Evolutionary conservation across 176 grass and related monocot species (phyloP).

Genomic region (Bothriochloa decipiens): DNA sequence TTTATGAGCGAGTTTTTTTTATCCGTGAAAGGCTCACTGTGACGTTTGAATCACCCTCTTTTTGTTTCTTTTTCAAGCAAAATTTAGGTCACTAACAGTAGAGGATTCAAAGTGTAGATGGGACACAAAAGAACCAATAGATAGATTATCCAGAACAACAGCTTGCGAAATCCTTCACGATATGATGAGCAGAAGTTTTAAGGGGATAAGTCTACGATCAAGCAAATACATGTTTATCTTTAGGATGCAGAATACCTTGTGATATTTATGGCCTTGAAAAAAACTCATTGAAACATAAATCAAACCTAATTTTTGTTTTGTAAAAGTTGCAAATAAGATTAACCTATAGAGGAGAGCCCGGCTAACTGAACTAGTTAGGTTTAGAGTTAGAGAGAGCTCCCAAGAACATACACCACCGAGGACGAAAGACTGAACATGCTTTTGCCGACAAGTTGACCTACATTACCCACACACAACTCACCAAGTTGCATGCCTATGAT

Average conservation of each 20-base stretch:
- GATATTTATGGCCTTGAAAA: neutral
- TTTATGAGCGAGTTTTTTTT: neutral
- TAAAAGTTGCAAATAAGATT: constrained; percentile 3
- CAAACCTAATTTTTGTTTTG: neutral
- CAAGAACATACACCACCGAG: neutral
- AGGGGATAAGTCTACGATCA: neutral
- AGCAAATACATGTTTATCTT: neutral
- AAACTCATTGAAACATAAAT: neutral
- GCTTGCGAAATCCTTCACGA: neutral
- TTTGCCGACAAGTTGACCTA: constrained; percentile 15
- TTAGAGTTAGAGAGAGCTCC: neutral
- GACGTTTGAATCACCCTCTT: constrained; percentile 1
- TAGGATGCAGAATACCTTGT: neutral
- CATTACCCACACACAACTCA: constrained; percentile 18
- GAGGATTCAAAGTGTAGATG: neutral
- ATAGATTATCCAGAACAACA: neutral
- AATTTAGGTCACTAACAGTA: neutral
- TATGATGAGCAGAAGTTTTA: neutral
- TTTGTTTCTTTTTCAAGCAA: neutral
- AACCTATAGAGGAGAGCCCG: neutral
- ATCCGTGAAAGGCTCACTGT: neutral
- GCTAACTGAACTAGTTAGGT: neutral
- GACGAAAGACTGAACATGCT: constrained; percentile 8
- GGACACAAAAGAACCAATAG: neutral
- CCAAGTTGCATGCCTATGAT: constrained; percentile 23